These are phyloP conservation scores for Fusarium armeniacum DNA, from an alignment of 2,329 filamentous ascomycete genomes.

Conservation along the genomic window DNA sequence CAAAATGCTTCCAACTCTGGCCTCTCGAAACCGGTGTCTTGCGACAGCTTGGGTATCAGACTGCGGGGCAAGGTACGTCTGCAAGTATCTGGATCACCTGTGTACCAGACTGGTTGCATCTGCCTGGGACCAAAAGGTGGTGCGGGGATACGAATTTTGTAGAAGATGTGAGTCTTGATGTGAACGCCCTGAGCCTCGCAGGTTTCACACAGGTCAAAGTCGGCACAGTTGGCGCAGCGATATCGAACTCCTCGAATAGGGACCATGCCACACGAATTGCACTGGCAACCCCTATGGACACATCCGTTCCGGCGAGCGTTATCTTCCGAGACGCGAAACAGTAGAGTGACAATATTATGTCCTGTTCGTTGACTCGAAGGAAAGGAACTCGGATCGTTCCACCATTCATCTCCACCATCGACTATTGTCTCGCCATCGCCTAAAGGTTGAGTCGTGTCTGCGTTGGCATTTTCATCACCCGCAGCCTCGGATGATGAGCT, in stretches of 20 bases:
- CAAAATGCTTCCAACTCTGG: conserved; percentile 93
- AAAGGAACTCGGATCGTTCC: conserved; percentile 60
- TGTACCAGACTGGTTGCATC: conserved; percentile 87
- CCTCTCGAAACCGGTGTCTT: conserved; percentile 83
- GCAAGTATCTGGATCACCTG: conserved; percentile 83
- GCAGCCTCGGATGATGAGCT: conserved; percentile 59
- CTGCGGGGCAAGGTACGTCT: conserved; percentile 75
- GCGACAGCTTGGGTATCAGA: conserved; percentile 76
- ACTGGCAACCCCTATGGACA: conserved; percentile 91
- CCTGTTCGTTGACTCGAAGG: conserved; percentile 68
- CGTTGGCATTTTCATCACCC: conserved; percentile 62
- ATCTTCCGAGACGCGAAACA: conserved; percentile 95
- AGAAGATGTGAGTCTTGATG: conserved; percentile 93
- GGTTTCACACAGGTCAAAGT: conserved; percentile 94
- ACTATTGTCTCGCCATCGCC: conserved; percentile 58
- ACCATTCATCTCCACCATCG: conserved; percentile 66
- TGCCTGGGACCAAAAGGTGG: conserved; percentile 86
- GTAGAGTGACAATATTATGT: conserved; percentile 84
- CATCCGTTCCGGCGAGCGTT: conserved; percentile 90
- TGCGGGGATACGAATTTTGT: conserved; percentile 92
- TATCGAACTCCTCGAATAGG: conserved; percentile 95
- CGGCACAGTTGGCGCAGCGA: conserved; percentile 93
- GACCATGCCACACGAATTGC: conserved; percentile 87
- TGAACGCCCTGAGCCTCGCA: conserved; percentile 87
- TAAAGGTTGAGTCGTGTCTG: conserved; percentile 49